phyloP scores from a whole-genome alignment of 2,329 filamentous ascomycete genomes.

The Blastomyces parvus region DNA sequence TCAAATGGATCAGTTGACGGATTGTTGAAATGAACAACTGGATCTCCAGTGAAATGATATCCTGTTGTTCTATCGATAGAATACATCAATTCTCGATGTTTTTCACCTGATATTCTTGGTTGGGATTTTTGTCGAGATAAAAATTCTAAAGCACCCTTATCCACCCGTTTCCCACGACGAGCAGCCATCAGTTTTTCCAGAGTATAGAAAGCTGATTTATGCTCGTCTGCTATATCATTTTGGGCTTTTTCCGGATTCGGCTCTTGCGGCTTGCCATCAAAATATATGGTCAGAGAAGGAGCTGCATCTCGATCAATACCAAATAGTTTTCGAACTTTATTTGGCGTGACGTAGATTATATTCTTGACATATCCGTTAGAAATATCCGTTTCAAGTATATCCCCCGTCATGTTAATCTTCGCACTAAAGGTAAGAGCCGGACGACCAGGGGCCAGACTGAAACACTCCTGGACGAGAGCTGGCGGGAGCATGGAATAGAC shows the following conservation, averaged over 20 bases:
- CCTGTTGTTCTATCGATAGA: slow-evolving; percentile 24
- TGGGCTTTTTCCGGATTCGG: slow-evolving; percentile 19
- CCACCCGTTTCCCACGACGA: slow-evolving; percentile 28
- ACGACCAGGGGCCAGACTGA: slow-evolving; percentile 46
- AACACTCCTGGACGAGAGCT: slow-evolving; percentile 40
- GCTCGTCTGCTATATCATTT: slow-evolving; percentile 25
- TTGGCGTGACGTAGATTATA: slow-evolving; percentile 44
- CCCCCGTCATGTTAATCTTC: slow-evolving; percentile 43
- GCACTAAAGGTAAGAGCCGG: slow-evolving; percentile 54
- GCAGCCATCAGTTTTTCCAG: slow-evolving; percentile 32
- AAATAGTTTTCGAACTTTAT: slow-evolving; percentile 32
- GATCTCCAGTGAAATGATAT: slow-evolving; percentile 33
- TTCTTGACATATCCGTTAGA: slow-evolving; percentile 46
- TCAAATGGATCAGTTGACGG: slow-evolving; percentile 28
- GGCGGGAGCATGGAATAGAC: slow-evolving; percentile 49
- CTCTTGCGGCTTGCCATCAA: slow-evolving; percentile 26
- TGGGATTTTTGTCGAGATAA: slow-evolving; percentile 8
- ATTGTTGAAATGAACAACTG: slow-evolving; percentile 30
- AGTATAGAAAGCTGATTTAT: slow-evolving; percentile 28
- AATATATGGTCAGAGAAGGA: slow-evolving; percentile 19
- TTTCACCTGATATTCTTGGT: slow-evolving; percentile 21
- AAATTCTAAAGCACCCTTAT: slow-evolving; percentile 35
- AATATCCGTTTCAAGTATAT: slow-evolving; percentile 47
- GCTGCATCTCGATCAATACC: slow-evolving; percentile 19
- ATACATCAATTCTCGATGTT: slow-evolving; percentile 20